A percentile compares a stretch with the other conserved stretches of the same genome.
Conservation (phyloP, 495 filamentous ascomycete species). For the Penicillium lagena region DNA sequence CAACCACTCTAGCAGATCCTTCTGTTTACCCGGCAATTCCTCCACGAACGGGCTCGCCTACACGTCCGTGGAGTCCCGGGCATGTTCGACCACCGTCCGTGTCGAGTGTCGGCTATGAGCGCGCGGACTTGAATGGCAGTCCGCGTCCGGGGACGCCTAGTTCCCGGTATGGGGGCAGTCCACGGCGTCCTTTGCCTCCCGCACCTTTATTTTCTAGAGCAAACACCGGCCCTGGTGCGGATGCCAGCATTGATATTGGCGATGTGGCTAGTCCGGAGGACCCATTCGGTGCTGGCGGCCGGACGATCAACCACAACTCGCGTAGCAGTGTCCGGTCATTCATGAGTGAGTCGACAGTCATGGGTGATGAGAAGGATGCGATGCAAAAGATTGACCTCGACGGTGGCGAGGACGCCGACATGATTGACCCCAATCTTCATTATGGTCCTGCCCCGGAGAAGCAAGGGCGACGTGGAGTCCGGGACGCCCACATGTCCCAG, state of each 20-base stretch:
- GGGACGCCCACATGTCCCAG: slow-evolving; percentile 81
- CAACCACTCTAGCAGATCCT: slow-evolving; percentile 31
- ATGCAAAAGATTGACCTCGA: slow-evolving; percentile 39
- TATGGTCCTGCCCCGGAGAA: slow-evolving; percentile 85
- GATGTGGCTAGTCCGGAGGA: slow-evolving; percentile 64
- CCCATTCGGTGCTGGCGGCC: slow-evolving; percentile 63
- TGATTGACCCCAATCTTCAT: slow-evolving; percentile 47
- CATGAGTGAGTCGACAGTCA: slow-evolving; percentile 56
- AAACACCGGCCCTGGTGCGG: slow-evolving; percentile 22
- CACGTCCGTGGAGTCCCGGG: slow-evolving; percentile 69
- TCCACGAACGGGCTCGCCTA: slow-evolving; percentile 49
- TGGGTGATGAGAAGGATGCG: slow-evolving; percentile 48
- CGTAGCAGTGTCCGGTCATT: slow-evolving; percentile 53
- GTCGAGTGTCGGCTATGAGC: slow-evolving; percentile 68
- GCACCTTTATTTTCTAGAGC: slow-evolving; percentile 71
- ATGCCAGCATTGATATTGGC: slow-evolving; percentile 44
- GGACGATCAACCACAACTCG: slow-evolving; percentile 35
- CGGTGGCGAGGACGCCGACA: slow-evolving; percentile 33
- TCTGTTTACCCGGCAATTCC: slow-evolving; percentile 39
- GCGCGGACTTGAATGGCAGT: slow-evolving; percentile 79
- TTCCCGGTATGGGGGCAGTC: slow-evolving; percentile 77
- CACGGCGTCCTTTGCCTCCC: slow-evolving; percentile 80
- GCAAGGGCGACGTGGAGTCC: slow-evolving; percentile 77
- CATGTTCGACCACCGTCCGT: slow-evolving; percentile 45
- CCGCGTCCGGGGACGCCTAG: slow-evolving; percentile 88